Evolutionary conservation across 805 yeast species (phyloP), one percentile per base, ranked within the genome.

Genomic region (Pichia phayaonensis): DNA sequence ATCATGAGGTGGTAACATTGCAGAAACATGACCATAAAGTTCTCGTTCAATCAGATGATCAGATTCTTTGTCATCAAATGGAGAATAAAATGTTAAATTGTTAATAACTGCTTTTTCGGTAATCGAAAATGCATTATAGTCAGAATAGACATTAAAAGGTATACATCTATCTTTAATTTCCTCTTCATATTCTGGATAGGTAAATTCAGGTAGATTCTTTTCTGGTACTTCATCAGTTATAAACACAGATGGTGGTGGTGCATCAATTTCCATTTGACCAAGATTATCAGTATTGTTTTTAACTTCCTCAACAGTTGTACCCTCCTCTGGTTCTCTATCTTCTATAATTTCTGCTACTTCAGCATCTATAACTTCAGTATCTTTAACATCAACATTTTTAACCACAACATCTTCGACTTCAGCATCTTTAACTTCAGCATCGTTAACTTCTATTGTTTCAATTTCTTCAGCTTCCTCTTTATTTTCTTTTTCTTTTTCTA

Each of bases 1-100:
- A 50, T 85, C 90, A 46, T 72, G 63, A 8, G 89, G 85, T 40
- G 81, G 74, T 46, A 84, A 65, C 48, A 87, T 69, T 48, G 86
- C 79, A 0, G 92, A 84, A 7, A 84, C 77, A 2, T 89, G 82
- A 3, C 79, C 76, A 57, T 57, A 66, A 15, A 55, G 52, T 38
- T 60, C 59, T 20, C 57, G 51, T 39, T 66, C 70, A 22, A 62
- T 56, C 21, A 65, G 40, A 50, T 65, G 68, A 46, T 62, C 63
- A 12, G 42, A 50, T 40, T 64, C 69, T 20, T 54, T 50, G 3
- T 70, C 74, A 42, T 66, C 73, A 56, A 79, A 77, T 0, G 81
- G 77, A 2, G 72, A 63, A 60, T 71, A 77, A 20, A 70, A 64
- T 1, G 81, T 77, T 36, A 80, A 57, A 48, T 76, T 72, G 18